Conservation (phyloP, 2,329 filamentous ascomycete genomes). For the Chaetothyriales sp. region DNA sequence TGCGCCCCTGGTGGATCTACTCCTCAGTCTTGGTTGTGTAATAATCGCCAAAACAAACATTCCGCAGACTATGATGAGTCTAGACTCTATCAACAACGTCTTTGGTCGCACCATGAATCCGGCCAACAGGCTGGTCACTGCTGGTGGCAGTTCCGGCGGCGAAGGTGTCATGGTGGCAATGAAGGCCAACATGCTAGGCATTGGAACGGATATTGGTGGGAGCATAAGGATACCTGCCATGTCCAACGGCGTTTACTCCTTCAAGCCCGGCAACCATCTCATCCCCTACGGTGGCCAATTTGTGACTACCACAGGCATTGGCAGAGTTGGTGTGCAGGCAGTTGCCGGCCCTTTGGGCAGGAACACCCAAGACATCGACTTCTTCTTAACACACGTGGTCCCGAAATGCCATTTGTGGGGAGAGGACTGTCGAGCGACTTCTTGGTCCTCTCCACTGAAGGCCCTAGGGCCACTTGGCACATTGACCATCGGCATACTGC, state of each 20-base stretch:
- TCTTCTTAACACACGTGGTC: slow-evolving; percentile 40
- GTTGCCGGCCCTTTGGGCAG: slow-evolving; percentile 31
- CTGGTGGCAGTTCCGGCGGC: slow-evolving; percentile 54
- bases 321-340: slow-evolving; percentile 39
- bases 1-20: slow-evolving; percentile 43
- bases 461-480: slow-evolving; percentile 17
- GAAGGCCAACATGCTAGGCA: slow-evolving; percentile 44
- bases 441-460: slow-evolving; percentile 23
- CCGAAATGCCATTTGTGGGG: slow-evolving; percentile 41
- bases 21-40: slow-evolving; percentile 49
- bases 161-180: slow-evolving; percentile 48
- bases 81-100: slow-evolving; percentile 48
- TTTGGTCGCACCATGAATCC: slow-evolving; percentile 50
- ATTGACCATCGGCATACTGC: slow-evolving; percentile 30
- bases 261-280: slow-evolving; percentile 36
- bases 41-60: slow-evolving; percentile 60
- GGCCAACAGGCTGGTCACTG: slow-evolving; percentile 44
- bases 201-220: slow-evolving; percentile 48
- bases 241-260: slow-evolving; percentile 39
- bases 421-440: slow-evolving; percentile 31
- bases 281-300: slow-evolving; percentile 42
- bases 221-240: slow-evolving; percentile 36
- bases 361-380: slow-evolving; percentile 27
- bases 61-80: slow-evolving; percentile 42
- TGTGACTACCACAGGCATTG: slow-evolving; percentile 33